Conservation (phyloP, 1,284 basidiomycete species). For the Sporisorium exsertum region DNA sequence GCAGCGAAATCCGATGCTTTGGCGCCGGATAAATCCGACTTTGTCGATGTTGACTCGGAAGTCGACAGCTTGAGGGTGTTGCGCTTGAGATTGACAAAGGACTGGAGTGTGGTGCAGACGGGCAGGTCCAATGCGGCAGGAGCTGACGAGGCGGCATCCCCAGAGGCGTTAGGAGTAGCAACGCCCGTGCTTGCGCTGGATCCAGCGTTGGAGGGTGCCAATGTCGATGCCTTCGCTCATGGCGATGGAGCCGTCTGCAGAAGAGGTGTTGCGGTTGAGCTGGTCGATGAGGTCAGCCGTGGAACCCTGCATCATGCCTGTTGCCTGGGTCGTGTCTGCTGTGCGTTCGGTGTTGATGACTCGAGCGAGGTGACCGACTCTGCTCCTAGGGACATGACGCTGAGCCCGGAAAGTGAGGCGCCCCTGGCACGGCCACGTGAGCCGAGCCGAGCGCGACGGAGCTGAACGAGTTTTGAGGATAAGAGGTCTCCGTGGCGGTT, state of each 20-base stretch:
- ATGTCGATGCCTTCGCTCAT: conserved; percentile 63
- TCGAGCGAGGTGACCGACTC: conserved; percentile 50
- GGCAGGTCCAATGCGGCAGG: conserved; percentile 32
- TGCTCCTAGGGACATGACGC: conserved; percentile 53
- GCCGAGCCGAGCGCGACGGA: conserved; percentile 51
- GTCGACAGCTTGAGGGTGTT: conserved; percentile 56
- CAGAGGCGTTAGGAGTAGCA: background rate
- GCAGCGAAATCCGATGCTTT: conserved; percentile 5
- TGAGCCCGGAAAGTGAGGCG: conserved; percentile 58
- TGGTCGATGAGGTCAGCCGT: conserved; percentile 49
- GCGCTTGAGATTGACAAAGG: conserved; percentile 65
- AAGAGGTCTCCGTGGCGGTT: background rate
- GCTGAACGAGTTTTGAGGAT: conserved; percentile 20
- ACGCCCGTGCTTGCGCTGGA: conserved; percentile 48
- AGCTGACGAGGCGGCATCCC: conserved; percentile 1
- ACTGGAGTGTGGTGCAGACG: conserved; percentile 62
- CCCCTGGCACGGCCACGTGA: conserved; percentile 59
- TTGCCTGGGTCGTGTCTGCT: conserved; percentile 10
- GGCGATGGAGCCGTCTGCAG: conserved; percentile 32
- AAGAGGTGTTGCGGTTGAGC: conserved; percentile 25
- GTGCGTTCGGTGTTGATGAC: conserved; percentile 34
- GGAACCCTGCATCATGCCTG: conserved; percentile 51
- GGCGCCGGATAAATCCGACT: background rate
- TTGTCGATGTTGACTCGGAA: background rate
- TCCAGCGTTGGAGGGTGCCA: conserved; percentile 54